phyloP scores from a whole-genome alignment of 768 basidiomycete genomes.

The Termitomyces sp. region DNA sequence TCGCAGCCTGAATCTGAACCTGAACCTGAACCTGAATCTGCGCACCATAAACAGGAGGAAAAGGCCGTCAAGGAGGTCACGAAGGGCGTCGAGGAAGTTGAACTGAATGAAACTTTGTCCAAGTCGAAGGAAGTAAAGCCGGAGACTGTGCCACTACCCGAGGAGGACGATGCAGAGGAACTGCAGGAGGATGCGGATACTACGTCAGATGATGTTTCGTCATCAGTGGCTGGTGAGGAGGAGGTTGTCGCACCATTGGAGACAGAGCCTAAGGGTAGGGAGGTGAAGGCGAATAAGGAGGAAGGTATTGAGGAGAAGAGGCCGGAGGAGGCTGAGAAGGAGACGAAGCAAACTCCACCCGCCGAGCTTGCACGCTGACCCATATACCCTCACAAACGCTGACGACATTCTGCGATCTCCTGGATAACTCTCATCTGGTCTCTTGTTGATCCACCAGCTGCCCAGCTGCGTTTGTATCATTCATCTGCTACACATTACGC shows the following conservation, averaged over 20 bases:
- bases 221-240: conserved; percentile 7
- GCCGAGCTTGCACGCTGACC: conserved; percentile 3
- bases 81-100: conserved; percentile 64
- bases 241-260: neutral
- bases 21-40: conserved; percentile 14
- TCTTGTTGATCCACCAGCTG: conserved; percentile 8
- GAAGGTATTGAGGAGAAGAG: neutral
- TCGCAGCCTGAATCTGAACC: neutral
- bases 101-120: conserved; percentile 41
- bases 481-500: conserved; percentile 3
- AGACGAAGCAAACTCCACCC: conserved; percentile 2
- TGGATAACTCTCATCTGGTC: conserved; percentile 2
- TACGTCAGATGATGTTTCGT: conserved; percentile 8
- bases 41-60: conserved; percentile 32
- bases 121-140: conserved; percentile 17
- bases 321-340: neutral
- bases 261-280: neutral
- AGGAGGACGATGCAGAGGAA: conserved; percentile 31
- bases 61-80: conserved; percentile 68
- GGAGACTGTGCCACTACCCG: conserved; percentile 34
- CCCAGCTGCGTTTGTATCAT: conserved; percentile 8
- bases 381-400: conserved; percentile 1
- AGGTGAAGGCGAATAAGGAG: neutral
- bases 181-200: conserved; percentile 26
- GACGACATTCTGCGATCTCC: conserved; percentile 12